Conservation (phyloP, 129 eudicot genomes). For the Chrysanthemum makinoi region DNA sequence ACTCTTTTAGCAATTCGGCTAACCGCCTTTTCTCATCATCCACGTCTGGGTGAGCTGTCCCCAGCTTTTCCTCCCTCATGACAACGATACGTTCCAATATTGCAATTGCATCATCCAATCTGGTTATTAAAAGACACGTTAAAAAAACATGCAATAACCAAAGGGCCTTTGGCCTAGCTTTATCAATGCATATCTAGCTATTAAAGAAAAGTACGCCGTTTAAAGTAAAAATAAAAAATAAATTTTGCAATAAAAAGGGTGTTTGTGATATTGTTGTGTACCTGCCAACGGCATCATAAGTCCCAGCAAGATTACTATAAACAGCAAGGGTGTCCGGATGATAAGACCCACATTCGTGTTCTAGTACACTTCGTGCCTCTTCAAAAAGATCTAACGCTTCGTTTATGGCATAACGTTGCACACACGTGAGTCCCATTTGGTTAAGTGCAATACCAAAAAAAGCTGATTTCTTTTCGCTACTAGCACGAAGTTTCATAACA, state of each 20-base stretch:
- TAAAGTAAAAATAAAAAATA: too few species aligned
- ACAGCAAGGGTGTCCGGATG: slow-evolving; percentile 90
- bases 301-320: slow-evolving; percentile 86
- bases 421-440: slow-evolving; percentile 91
- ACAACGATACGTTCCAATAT: slow-evolving; percentile 67
- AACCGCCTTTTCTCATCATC: slow-evolving; percentile 80
- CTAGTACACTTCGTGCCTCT: slow-evolving; percentile 66
- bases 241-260: neutral
- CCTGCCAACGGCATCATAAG: slow-evolving; percentile 93
- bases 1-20: slow-evolving; percentile 71
- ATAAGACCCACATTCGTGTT: slow-evolving; percentile 70
- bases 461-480: slow-evolving; percentile 82
- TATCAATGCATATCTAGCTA: too few species aligned
- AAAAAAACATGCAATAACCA: neutral
- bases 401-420: slow-evolving; percentile 63
- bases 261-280: slow-evolving; percentile 16
- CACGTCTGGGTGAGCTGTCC: slow-evolving; percentile 85
- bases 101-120: slow-evolving; percentile 83
- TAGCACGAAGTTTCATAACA: slow-evolving; percentile 60
- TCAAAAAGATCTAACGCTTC: slow-evolving; percentile 74
- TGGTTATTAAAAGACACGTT: slow-evolving; percentile 10
- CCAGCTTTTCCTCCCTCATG: slow-evolving; percentile 87
- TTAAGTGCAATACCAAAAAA: slow-evolving; percentile 84
- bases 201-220: too few species aligned
- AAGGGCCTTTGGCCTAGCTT: too few species aligned